Percentiles rank a stretch among this genome's conserved stretches.
Evolutionary conservation across 805 yeast genomes (phyloP).

Genomic region (Diddensiella caesifluorescens): DNA sequence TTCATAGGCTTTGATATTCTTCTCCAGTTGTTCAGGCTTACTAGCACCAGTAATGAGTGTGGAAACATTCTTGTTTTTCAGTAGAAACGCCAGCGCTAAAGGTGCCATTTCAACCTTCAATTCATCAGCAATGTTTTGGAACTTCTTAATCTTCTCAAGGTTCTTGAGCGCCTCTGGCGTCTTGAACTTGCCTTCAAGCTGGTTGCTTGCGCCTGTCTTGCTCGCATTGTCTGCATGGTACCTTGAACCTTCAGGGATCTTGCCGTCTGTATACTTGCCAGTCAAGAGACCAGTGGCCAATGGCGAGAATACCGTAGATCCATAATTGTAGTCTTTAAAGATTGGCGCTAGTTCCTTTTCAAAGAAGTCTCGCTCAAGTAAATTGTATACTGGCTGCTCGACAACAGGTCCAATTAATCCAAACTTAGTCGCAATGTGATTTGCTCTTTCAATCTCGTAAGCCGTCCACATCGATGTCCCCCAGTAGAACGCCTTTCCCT

Average conservation of each 20-base stretch:
- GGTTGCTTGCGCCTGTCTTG: slow-evolving; percentile 9
- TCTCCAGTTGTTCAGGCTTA: slow-evolving; percentile 27
- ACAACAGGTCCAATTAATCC: slow-evolving; percentile 30
- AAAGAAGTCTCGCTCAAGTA: slow-evolving; percentile 26
- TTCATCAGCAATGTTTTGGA: slow-evolving; percentile 26
- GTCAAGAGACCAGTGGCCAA: slow-evolving; percentile 31
- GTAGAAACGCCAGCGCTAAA: slow-evolving; percentile 30
- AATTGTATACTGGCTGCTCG: slow-evolving; percentile 30
- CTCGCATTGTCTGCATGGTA: slow-evolving; percentile 16
- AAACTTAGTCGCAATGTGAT: slow-evolving; percentile 31
- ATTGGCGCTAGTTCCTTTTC: slow-evolving; percentile 30
- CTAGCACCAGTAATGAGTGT: slow-evolving; percentile 32
- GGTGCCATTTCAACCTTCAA: slow-evolving; percentile 28
- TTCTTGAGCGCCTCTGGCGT: slow-evolving; percentile 24
- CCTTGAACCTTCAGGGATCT: slow-evolving; percentile 26
- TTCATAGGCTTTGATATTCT: slow-evolving; percentile 30
- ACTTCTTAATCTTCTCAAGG: slow-evolving; percentile 23
- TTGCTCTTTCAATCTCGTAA: slow-evolving; percentile 32
- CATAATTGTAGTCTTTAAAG: slow-evolving; percentile 28
- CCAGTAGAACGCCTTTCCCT: slow-evolving; percentile 33
- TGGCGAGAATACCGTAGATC: slow-evolving; percentile 32
- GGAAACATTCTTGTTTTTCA: slow-evolving; percentile 30
- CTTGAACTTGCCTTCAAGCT: slow-evolving; percentile 17
- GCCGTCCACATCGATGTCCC: slow-evolving; percentile 33
- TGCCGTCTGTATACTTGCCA: slow-evolving; percentile 30